Evolutionary conservation across 2,329 filamentous ascomycete species (phyloP), one percentile per base, ranked within the genome.

Genomic region (Beauveria sp.): DNA sequence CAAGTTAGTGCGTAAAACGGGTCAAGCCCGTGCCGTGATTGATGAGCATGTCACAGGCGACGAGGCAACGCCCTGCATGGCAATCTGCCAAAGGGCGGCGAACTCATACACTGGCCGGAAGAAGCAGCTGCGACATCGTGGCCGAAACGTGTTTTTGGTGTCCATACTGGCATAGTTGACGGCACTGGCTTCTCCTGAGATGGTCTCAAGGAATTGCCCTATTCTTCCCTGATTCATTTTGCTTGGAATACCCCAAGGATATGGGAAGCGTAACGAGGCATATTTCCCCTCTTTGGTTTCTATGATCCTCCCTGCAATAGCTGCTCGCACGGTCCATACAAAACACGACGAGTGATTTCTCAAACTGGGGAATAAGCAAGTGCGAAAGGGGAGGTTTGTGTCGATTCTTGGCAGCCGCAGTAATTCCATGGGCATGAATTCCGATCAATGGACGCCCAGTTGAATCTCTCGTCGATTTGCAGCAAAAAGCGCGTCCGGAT

Each of bases 1-100:
- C 20, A 54, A n/a, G 40, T 53, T 60, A 53, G 58, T 60, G 58
- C 49, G 28, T 53, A 40, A 53, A 60, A 34, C 38, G 38, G 38
- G 56, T n/a, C 48, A 52, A 34, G 34, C 34, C 49, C 24, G 40
- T 8, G 10, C n/a, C 51, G 38, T 26, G 45, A 22, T 53, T 22
- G 48, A 50, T 12, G 48, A 52, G 49, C 28, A 26, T 51, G 46
- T 51, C 56, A 59, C 28, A 40, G 20, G 34, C 31, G n/a, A 50
- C 28, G 20, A 46, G 28, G 10, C 45, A 42, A 50, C 4, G 38
- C 16, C 46, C 24, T 59, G 46, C 22, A 59, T 22, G 22, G 40
- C 38, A 52, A 53, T 60, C 40, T 38, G 34, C 34, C 20, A 60
- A 53, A 46, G 18, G 34, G 40, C 49, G 26, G 48, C 49, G 49